Evolutionary conservation across 2,329 filamentous ascomycete genomes (phyloP).

Genomic region (Fusarium sarcochroum): DNA sequence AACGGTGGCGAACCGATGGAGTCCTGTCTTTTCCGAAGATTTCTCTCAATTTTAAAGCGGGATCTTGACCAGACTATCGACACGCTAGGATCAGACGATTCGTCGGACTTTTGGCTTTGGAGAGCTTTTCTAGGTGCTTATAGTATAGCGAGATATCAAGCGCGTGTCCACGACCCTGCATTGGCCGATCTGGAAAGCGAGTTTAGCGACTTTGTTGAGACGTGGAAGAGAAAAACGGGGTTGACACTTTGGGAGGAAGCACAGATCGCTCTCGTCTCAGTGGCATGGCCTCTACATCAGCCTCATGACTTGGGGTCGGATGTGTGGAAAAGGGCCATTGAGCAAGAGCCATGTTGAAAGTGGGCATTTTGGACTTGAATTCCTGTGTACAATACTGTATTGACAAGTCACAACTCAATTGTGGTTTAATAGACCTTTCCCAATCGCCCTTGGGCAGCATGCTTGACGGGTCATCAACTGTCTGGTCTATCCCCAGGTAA

Average conservation of each 20-base stretch:
- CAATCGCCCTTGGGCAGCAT: no score
- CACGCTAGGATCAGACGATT: fast-evolving
- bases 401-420: constrained; percentile 4
- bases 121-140: constrained; percentile 33
- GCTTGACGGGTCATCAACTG: no score
- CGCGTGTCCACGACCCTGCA: fast-evolving
- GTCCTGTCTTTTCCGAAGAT: constrained; percentile 3
- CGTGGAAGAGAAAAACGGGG: constrained; percentile 9
- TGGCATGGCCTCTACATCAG: constrained; percentile 23
- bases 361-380: no score
- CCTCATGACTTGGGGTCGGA: background rate
- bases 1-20: constrained; percentile 16
- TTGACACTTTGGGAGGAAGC: constrained; percentile 16
- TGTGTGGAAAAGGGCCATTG: constrained; percentile 16
- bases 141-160: constrained; percentile 22
- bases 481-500: no score
- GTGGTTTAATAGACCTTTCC: no score
- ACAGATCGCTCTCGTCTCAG: background rate
- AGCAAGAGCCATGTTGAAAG: no score
- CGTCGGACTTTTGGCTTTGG: constrained; percentile 40
- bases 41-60: constrained; percentile 16
- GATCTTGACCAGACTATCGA: constrained; percentile 9
- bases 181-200: background rate
- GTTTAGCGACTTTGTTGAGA: constrained; percentile 8
- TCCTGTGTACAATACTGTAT: background rate